Evolutionary conservation across 129 eudicot genomes (phyloP).

Genomic region (Pulicaria dysenterica): DNA sequence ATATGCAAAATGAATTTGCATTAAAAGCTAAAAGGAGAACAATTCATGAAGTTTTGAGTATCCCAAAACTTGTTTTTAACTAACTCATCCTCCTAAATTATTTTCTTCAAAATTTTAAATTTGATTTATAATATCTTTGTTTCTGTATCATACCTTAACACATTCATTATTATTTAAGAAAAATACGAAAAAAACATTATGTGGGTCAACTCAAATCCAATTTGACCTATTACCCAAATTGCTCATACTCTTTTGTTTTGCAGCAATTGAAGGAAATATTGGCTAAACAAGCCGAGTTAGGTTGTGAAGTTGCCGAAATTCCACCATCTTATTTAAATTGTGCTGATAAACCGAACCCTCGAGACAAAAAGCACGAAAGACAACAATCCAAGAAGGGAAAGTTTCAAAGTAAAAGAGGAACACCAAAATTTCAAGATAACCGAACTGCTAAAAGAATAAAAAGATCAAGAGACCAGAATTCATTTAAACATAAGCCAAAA

Average conservation of each 20-base stretch:
- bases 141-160: background rate
- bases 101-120: too few species aligned
- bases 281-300: conserved; percentile 86
- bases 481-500: conserved; percentile 21
- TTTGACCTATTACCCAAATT: background rate
- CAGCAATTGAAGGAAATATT: conserved; percentile 90
- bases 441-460: conserved; percentile 38
- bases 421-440: conserved; percentile 32
- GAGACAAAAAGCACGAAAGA: conserved; percentile 31
- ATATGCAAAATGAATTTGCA: too few species aligned
- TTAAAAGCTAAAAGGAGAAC: too few species aligned
- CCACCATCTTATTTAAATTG: conserved; percentile 66
- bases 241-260: conserved; percentile 21
- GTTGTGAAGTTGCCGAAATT: conserved; percentile 88
- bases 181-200: background rate
- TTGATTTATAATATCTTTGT: background rate
- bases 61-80: background rate
- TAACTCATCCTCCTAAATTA: background rate
- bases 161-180: background rate
- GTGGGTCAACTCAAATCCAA: background rate
- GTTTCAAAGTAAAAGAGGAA: conserved; percentile 59
- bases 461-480: conserved; percentile 28
- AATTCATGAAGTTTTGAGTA: background rate
- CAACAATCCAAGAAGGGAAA: conserved; percentile 44
- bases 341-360: conserved; percentile 41